Base-by-base conservation (phyloP, 2,329 filamentous ascomycete genomes). In the Ascochyta pisi region DNA sequence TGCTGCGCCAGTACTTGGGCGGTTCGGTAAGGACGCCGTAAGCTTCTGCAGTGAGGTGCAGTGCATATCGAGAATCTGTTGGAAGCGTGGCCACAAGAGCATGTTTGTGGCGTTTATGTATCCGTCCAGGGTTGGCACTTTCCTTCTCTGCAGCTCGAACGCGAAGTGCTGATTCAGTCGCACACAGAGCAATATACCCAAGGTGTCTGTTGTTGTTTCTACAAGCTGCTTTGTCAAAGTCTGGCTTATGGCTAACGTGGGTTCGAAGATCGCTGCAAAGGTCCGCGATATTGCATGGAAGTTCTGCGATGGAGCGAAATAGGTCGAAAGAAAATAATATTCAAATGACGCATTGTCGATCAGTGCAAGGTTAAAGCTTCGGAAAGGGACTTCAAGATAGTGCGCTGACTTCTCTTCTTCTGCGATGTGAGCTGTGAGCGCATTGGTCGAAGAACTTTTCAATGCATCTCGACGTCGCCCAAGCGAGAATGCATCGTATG, bases 91-190 rank as follows among this genome's bases (percentile, higher is more conserved):
- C 95, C 95, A 99, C 6, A 99, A 85, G 3, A 95, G 85, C 92
- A 99, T 99, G 70, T 90, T 93, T 5, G 92, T 96, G 41, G 87
- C 93, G 73, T 99, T 99, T 72, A 97, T 89, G 73, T 99, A 99
- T 35, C 86, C 84, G 70, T 99, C 95, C 2, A 91, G 88, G 5
- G 92, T 89, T 0, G 95, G 95, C 1, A 98, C 87, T 71, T 96
- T 94, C 50, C 94, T 87, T 10, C 94, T 86, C 75, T 99, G 95
- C 31, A 98, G 83, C 75, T 96, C 91, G 72, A 99, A 99, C 15
- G 95, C 93, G 56, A 94, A 89, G 65, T 95, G 91, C 71, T 98
- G 95, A 66, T 96, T 99, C 15, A 99, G 78, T 6, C 95, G 87
- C 29, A 99, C 93, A 70, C 91, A 95, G n/a, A 98, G 83, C 7